These are phyloP conservation scores for Clausena lansium DNA, from an alignment of 345 rosid genomes.

Conservation along the genomic window DNA sequence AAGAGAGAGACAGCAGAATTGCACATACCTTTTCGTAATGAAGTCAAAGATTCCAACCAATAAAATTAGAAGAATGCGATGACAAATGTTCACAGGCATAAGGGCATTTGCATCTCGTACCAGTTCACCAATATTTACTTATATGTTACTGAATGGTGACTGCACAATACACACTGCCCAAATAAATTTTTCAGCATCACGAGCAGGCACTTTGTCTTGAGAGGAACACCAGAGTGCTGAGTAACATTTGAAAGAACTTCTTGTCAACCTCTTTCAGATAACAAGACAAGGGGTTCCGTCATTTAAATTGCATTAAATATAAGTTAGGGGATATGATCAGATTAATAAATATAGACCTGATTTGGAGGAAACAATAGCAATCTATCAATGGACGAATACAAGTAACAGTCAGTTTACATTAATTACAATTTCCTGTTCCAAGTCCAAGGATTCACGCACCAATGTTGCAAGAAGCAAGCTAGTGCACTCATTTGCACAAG, in stretches of 20 bases:
- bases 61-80: background rate
- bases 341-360: background rate
- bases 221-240: slow-evolving; percentile 81
- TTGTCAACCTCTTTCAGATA: no score
- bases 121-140: slow-evolving; percentile 74
- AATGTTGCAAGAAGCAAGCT: slow-evolving; percentile 92
- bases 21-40: background rate
- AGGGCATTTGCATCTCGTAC: slow-evolving; percentile 81
- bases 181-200: slow-evolving; percentile 71
- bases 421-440: background rate
- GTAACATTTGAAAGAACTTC: no score
- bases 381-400: background rate
- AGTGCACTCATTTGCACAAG: slow-evolving; percentile 73
- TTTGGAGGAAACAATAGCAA: background rate
- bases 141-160: slow-evolving; percentile 67
- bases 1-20: background rate
- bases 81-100: slow-evolving; percentile 54
- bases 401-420: background rate
- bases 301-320: background rate
- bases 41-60: background rate
- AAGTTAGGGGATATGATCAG: background rate
- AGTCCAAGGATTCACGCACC: slow-evolving; percentile 44
- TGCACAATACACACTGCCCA: slow-evolving; percentile 87
- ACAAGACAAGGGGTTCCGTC: no score
- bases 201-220: slow-evolving; percentile 79